Evolutionary conservation across 495 filamentous ascomycete species (phyloP).

Genomic region (Tetracladium setigerum): DNA sequence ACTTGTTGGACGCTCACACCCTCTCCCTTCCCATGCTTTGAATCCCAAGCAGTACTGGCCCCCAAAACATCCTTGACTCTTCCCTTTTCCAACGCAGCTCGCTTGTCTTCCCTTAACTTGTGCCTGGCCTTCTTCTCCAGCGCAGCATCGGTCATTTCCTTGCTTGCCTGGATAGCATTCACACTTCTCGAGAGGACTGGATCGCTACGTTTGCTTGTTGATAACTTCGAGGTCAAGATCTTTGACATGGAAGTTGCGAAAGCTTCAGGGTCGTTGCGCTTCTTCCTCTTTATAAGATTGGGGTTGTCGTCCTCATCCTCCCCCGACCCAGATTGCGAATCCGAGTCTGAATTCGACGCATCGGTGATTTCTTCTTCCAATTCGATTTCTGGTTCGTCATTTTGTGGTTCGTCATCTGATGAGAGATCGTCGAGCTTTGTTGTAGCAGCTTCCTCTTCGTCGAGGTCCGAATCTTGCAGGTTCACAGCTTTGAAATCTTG

Average conservation of each 20-base stretch:
- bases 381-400: slow-evolving; percentile 31
- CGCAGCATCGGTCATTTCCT: slow-evolving; percentile 60
- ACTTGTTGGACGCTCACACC: slow-evolving; percentile 44
- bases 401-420: slow-evolving; percentile 25
- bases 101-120: slow-evolving; percentile 74
- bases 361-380: slow-evolving; percentile 28
- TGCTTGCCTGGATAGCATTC: slow-evolving; percentile 55
- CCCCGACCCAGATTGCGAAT: slow-evolving; percentile 23
- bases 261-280: slow-evolving; percentile 83
- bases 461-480: slow-evolving; percentile 55
- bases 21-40: slow-evolving; percentile 34
- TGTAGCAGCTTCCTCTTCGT: slow-evolving; percentile 8
- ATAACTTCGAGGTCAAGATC: slow-evolving; percentile 82
- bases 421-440: slow-evolving; percentile 19
- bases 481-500: slow-evolving; percentile 52
- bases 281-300: slow-evolving; percentile 30
- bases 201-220: slow-evolving; percentile 69
- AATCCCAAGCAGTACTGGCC: slow-evolving; percentile 36
- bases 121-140: slow-evolving; percentile 73
- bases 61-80: slow-evolving; percentile 75
- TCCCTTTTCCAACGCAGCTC: slow-evolving; percentile 74
- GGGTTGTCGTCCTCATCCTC: slow-evolving; percentile 30
- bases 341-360: slow-evolving; percentile 30
- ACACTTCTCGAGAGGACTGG: slow-evolving; percentile 80
- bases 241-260: slow-evolving; percentile 89